phyloP scores from a whole-genome alignment of 495 filamentous ascomycete species.

The Penicillium tannophilum region DNA sequence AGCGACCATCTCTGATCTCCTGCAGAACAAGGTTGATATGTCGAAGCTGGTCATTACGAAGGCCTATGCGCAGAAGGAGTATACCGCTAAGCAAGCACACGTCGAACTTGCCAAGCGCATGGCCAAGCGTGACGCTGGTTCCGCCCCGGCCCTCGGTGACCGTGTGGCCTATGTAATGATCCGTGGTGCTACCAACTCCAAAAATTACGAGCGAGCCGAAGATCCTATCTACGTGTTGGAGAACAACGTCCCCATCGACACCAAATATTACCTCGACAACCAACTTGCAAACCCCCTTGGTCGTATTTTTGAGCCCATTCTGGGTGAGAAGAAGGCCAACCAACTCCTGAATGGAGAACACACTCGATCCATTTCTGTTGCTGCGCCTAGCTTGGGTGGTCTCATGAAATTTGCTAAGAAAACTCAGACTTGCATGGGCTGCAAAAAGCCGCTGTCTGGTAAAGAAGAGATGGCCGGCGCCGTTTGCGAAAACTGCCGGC shows the following conservation, averaged over 20 bases:
- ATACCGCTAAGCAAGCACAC: slow-evolving; percentile 90
- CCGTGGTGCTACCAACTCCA: slow-evolving; percentile 83
- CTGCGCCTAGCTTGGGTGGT: slow-evolving; percentile 84
- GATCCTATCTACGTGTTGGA: slow-evolving; percentile 97
- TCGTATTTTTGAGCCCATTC: slow-evolving; percentile 96
- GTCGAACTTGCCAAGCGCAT: slow-evolving; percentile 92
- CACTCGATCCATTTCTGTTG: slow-evolving; percentile 87
- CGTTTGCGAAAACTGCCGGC: slow-evolving; percentile 82
- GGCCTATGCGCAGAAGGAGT: slow-evolving; percentile 81
- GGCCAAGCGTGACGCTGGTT: slow-evolving; percentile 93
- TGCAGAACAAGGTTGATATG: slow-evolving; percentile 99
- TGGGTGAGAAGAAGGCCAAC: slow-evolving; percentile 86
- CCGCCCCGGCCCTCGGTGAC: slow-evolving; percentile 91
- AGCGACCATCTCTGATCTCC: slow-evolving; percentile 87
- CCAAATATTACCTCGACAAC: slow-evolving; percentile 98
- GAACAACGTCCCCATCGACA: slow-evolving; percentile 97
- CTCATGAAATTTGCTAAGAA: slow-evolving; percentile 99
- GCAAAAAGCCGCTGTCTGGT: slow-evolving; percentile 87
- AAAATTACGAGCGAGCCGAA: slow-evolving; percentile 93
- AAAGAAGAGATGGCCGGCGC: slow-evolving; percentile 82
- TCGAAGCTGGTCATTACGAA: slow-evolving; percentile 99
- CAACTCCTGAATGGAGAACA: slow-evolving; percentile 86
- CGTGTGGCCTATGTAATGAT: slow-evolving; percentile 98
- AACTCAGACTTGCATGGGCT: slow-evolving; percentile 97
- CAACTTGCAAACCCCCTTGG: slow-evolving; percentile 92